A percentile compares a stretch with the other conserved stretches of the same genome.
Evolutionary conservation across 192 early-diverging fungal species (phyloP).

Genomic region (Backusella parvicylindrica): DNA sequence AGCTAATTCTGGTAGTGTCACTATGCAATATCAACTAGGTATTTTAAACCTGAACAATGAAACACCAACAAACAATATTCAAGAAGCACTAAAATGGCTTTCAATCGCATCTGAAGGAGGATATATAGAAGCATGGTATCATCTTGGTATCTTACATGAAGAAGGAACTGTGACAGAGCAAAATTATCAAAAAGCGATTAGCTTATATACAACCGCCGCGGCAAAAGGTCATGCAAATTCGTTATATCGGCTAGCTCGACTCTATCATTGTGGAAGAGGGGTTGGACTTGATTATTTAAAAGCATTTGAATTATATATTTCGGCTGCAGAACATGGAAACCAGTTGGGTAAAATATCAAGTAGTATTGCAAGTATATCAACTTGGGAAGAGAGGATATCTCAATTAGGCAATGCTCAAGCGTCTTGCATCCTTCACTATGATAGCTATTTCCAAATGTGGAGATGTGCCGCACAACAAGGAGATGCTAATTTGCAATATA

Average conservation of each 20-base stretch:
- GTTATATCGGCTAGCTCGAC: background rate
- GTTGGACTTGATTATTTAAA: background rate
- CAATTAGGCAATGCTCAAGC: background rate
- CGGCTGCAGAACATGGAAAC: background rate
- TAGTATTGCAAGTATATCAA: background rate
- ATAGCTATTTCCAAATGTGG: background rate
- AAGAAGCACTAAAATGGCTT: constrained; percentile 3
- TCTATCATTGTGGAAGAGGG: background rate
- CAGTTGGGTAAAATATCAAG: background rate
- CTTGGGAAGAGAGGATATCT: background rate
- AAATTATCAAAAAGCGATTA: background rate
- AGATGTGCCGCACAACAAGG: background rate
- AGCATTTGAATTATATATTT: background rate
- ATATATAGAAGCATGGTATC: background rate
- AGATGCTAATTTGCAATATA: background rate
- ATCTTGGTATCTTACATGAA: background rate
- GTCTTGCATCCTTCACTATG: background rate
- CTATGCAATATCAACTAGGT: background rate
- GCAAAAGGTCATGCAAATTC: background rate
- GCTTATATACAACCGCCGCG: background rate
- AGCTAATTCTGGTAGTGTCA: background rate
- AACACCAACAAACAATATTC: background rate
- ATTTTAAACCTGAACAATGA: background rate
- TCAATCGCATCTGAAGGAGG: background rate
- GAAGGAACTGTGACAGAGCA: background rate